Evolutionary conservation across 306 rosid species (phyloP).

Genomic region (Quercus aquifolioides): DNA sequence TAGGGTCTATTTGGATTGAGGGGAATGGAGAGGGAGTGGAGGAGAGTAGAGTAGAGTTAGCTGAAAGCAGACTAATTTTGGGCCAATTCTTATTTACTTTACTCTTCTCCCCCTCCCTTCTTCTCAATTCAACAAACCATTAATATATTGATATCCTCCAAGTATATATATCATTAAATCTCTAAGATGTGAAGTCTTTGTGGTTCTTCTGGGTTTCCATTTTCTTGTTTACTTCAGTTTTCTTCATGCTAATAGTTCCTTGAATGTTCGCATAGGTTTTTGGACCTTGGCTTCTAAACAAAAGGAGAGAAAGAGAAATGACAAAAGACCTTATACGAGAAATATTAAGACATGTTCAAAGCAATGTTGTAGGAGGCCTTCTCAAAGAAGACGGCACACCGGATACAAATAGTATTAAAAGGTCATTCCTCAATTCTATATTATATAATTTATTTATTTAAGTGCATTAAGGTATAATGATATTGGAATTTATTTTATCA

Average conservation of each 20-base stretch:
- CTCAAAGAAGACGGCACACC: conserved; percentile 36
- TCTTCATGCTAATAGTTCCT: background rate
- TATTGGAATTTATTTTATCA: too few species aligned
- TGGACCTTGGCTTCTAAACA: conserved; percentile 54
- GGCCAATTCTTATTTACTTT: too few species aligned
- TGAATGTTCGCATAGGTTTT: conserved; percentile 30
- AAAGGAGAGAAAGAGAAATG: conserved; percentile 36
- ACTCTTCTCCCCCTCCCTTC: too few species aligned
- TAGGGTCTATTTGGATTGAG: too few species aligned
- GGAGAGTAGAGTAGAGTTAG: accelerated
- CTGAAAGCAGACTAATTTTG: too few species aligned
- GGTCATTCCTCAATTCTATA: conserved; percentile 17
- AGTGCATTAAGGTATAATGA: too few species aligned
- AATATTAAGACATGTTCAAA: conserved; percentile 36
- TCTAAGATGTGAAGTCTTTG: background rate
- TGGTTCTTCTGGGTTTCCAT: background rate
- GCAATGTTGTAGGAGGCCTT: conserved; percentile 33
- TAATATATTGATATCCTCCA: too few species aligned
- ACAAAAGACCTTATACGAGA: conserved; percentile 39
- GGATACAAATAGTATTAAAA: conserved; percentile 30
- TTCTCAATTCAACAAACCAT: too few species aligned
- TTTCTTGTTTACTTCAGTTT: too few species aligned
- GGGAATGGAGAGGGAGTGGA: accelerated
- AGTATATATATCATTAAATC: too few species aligned
- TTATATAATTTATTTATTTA: too few species aligned